Base-by-base conservation (phyloP, 2,329 filamentous ascomycete genomes). In the Colletotrichum cuscutae region DNA sequence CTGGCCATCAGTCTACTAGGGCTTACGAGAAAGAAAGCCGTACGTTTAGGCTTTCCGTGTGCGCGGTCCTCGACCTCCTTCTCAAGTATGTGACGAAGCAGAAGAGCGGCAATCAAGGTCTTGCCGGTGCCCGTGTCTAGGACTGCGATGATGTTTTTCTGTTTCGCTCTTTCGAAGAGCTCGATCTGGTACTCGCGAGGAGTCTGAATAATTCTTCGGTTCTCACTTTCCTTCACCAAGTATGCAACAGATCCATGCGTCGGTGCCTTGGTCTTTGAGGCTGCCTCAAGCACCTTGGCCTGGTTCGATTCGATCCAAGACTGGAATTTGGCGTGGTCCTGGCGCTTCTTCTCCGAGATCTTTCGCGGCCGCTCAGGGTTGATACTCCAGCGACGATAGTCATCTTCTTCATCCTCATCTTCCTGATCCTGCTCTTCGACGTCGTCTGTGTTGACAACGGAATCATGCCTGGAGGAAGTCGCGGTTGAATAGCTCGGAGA, bases 81-180 rank as follows among this genome's bases (percentile, higher is more conserved):
- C 52, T 95, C 90, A 35, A 98, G 87, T 11, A 90, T 88, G 80
- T 97, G 90, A 52, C 92, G 90, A 28, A 98, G 87, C 5, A 99
- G 87, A 3, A 98, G 87, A 1, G 94, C 95, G 0, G 97, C 95
- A 77, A 99, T 98, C n/a, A 98, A 86, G 0, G 97, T 99, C 83
- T 99, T 99, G 2, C 97, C 97, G 4, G 95, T 95, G 13, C 97
- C 95, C n/a, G 96, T 98, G 78, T 97, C 95, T 1, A 98, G 88
- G 1, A 99, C 97, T 1, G 97, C 95, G 76, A 99, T 97, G 8
- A 92, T 93, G 79, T 99, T 99, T 76, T 92, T 89, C 64, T 89
- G 79, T 79, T 97, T 98, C 4, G 97, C 96, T 75, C 90, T 90
- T 80, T 98, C 94, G 78, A 97, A 98, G 0, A 99, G 88, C 79